phyloP scores from a whole-genome alignment of 345 rosid species.

The Psidium friedrichsthalianum region DNA sequence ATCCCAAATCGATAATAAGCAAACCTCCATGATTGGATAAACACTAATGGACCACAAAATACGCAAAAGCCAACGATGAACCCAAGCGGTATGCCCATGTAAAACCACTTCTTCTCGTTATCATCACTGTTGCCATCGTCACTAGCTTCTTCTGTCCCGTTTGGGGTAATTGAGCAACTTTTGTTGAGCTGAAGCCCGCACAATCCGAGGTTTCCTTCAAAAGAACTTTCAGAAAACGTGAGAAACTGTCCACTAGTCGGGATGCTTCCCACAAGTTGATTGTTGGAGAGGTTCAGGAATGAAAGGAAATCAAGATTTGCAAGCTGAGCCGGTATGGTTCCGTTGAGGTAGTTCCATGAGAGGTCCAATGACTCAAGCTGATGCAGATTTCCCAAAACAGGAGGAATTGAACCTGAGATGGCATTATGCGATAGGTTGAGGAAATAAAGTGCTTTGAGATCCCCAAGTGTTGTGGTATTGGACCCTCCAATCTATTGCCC shows the following conservation, averaged over 20 bases:
- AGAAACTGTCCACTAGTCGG: constrained; percentile 12
- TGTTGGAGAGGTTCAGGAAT: constrained; percentile 24
- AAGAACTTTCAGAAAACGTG: constrained; percentile 22
- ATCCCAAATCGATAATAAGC: not conserved
- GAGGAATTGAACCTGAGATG: not conserved
- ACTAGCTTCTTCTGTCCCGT: rapidly evolving
- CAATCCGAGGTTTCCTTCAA: constrained; percentile 18
- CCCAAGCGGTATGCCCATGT: not conserved
- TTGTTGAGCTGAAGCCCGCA: constrained; percentile 16
- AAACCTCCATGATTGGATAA: not conserved
- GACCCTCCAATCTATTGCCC: not conserved
- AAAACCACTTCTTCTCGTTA: not conserved
- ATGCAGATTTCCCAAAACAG: not conserved
- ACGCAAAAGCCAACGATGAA: not conserved
- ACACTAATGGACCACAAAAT: not conserved
- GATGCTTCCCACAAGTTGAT: constrained; percentile 21
- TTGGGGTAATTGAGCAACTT: not conserved
- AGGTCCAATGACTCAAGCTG: constrained; percentile 14
- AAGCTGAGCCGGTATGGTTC: constrained; percentile 14
- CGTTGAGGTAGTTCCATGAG: constrained; percentile 15
- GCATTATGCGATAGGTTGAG: constrained; percentile 23
- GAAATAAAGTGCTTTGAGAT: constrained; percentile 5
- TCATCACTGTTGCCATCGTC: not conserved
- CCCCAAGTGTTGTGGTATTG: constrained; percentile 17
- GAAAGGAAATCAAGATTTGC: constrained; percentile 19